phyloP scores from a whole-genome alignment of 352 stramenopile species.

The Phytophthora capsici region DNA sequence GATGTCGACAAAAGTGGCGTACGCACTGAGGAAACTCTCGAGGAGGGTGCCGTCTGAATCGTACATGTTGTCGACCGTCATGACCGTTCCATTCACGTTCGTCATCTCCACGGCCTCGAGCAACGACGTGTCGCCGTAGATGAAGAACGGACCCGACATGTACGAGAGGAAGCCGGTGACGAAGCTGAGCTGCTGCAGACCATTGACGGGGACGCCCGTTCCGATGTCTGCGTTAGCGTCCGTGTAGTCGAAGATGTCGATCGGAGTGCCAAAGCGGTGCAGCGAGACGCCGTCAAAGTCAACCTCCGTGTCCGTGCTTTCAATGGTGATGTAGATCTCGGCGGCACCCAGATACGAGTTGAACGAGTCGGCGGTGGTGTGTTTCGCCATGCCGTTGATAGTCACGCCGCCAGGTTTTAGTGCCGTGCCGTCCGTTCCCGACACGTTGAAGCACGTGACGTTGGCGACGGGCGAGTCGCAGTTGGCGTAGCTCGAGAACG shows the following conservation, averaged over 20 bases:
- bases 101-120: slow-evolving; percentile 61
- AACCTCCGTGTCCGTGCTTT: slow-evolving; percentile 44
- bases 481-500: slow-evolving; percentile 63
- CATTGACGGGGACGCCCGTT: slow-evolving; percentile 63
- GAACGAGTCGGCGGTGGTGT: slow-evolving; percentile 36
- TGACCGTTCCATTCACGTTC: slow-evolving; percentile 50
- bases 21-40: slow-evolving; percentile 47
- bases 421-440: slow-evolving; percentile 49
- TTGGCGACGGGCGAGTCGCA: slow-evolving; percentile 55
- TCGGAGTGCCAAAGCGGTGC: slow-evolving; percentile 52
- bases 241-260: slow-evolving; percentile 45
- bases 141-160: slow-evolving; percentile 72
- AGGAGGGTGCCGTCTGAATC: slow-evolving; percentile 49
- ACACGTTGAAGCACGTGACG: slow-evolving; percentile 61
- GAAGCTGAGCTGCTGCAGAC: slow-evolving; percentile 72
- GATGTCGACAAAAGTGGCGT: slow-evolving; percentile 72
- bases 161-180: slow-evolving; percentile 72
- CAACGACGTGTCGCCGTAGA: slow-evolving; percentile 64
- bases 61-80: slow-evolving; percentile 55
- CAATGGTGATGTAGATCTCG: slow-evolving; percentile 59
- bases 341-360: slow-evolving; percentile 53
- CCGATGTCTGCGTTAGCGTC: slow-evolving; percentile 43
- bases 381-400: slow-evolving; percentile 56
- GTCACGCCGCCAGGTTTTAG: slow-evolving; percentile 50
- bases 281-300: slow-evolving; percentile 57